Evolutionary conservation across 805 yeast species (phyloP), one percentile per base, ranked within the genome.

Genomic region (Torulaspora gathmanii): DNA sequence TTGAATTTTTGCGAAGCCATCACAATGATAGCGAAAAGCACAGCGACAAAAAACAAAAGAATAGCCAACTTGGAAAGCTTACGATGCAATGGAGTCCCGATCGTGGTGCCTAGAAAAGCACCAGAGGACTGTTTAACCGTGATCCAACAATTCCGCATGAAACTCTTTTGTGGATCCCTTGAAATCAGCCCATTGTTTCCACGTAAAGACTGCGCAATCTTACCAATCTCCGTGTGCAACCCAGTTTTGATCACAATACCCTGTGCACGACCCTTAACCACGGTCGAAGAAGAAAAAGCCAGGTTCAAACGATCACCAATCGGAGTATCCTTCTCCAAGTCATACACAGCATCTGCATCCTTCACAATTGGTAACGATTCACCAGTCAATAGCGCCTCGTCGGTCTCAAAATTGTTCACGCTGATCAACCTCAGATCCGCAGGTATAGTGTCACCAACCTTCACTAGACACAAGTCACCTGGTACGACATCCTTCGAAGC

Each of bases 231-330:
- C 1, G 99, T 90, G 53, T 82, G 78, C 34, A 78, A 69, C 26
- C 95, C 95, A 1, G 96, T 93, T n/a, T 89, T 95, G 31, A 91
- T 76, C 19, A 93, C 98, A 33, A 93, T 74, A 50, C 99, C 99
- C 0, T 83, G 55, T 3, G 97, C 99, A 58, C 86, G 87, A 25
- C 99, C 99, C 60, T 88, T 93, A 54, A 96, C 81, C 7, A 93
- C 98, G 52, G 93, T 74, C 2, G 99, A 93, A 34, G 98, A 97
- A 95, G 95, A 90, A 63, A 78, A 90, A 2, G 95, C 98, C 46
- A 90, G 79, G 47, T 82, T 81, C 16, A 70, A 65, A 56, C 97
- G 79, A 43, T 83, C 85, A 45, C 82, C 81, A 37, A 84, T 74
- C 10, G 87, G 77, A 12, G 77, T 69, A 16, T 70, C 67, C 6